These are phyloP conservation scores for Clathrospora elynae DNA, from an alignment of 2,329 filamentous ascomycete genomes.

Conservation along the genomic window DNA sequence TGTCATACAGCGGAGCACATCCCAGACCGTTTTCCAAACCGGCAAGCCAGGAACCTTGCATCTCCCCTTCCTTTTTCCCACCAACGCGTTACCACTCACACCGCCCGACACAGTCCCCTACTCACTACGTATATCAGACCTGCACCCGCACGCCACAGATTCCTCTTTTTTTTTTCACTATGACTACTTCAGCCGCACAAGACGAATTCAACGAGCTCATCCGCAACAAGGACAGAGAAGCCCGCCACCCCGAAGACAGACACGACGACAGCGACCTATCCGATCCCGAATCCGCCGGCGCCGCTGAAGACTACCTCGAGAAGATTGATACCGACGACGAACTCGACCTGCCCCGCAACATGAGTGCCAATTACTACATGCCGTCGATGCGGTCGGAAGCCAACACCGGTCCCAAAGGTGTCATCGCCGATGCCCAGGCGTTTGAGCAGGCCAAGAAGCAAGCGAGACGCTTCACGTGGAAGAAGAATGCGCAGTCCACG, in stretches of 20 bases:
- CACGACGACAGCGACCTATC: slow-evolving; percentile 65
- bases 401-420: slow-evolving; percentile 82
- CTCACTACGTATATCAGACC: slow-evolving; percentile 34
- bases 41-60: slow-evolving; percentile 11
- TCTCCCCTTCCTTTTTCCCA: slow-evolving; percentile 12
- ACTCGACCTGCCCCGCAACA: slow-evolving; percentile 54
- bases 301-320: slow-evolving; percentile 61
- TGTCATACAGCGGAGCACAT: slow-evolving; percentile 7
- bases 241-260: slow-evolving; percentile 56
- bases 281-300: slow-evolving; percentile 58
- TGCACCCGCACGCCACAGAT: slow-evolving; percentile 13
- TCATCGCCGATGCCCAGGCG: slow-evolving; percentile 81
- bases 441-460: slow-evolving; percentile 67
- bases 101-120: slow-evolving; percentile 8
- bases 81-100: slow-evolving; percentile 12
- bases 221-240: slow-evolving; percentile 52
- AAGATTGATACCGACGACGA: slow-evolving; percentile 60
- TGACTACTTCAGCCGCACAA: slow-evolving; percentile 54
- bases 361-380: slow-evolving; percentile 62
- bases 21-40: slow-evolving; percentile 10
- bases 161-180: slow-evolving; percentile 35
- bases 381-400: slow-evolving; percentile 69
- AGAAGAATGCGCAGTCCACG: slow-evolving; percentile 28
- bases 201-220: slow-evolving; percentile 60
- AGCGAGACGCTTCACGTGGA: slow-evolving; percentile 43